Evolutionary conservation across 306 rosid species (phyloP), one percentile per base, ranked within the genome.

Genomic region (Dalbergia oliveri): DNA sequence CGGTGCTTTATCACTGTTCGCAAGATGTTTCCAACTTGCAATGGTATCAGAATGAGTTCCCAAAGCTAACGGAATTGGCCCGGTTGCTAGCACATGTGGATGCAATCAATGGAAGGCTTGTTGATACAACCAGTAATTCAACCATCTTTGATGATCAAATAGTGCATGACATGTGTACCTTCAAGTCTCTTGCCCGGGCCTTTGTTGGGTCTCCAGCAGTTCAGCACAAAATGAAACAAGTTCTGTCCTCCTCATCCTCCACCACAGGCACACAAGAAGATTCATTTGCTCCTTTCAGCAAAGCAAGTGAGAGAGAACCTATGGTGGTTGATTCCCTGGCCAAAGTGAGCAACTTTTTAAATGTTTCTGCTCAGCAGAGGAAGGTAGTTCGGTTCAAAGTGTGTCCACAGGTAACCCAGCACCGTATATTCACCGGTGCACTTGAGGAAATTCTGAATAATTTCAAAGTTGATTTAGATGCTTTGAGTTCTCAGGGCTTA

Each of bases 331-430:
- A 81, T 82, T 90, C 96, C 3, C 87, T 95, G 3, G 77, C 92
- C 60, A 75, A 86, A 84, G 89, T 91, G 33, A 79, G 96, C 83
- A 88, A 91, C 82, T 73, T 89, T 73, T 84, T 95, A 6, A 75
- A 72, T 71, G 83, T 93, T 26, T 54, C 98, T 74, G 93, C 96
- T 21, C 99, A 95, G 53, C 99, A 95, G 58, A 89, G 94, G 83
- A 94, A 93, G 86, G 10, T 79, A n/a, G 88, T 93, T 56, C 97
- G 97, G 34, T 64, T 76, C 11, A 87, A 78, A 53, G 79, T 88
- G 47, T 77, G 86, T 85, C 90, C 87, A 0, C 97, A 91, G 81
- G 92, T 91, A 18, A 91, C 98, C 0, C 94, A 93, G 26, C 91
- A 93, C 31, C 93, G 83, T 72, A 87, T 90, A 66, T 95, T 92